phyloP scores from a whole-genome alignment of 129 eudicot genomes.

The Scalesia atractyloides region DNA sequence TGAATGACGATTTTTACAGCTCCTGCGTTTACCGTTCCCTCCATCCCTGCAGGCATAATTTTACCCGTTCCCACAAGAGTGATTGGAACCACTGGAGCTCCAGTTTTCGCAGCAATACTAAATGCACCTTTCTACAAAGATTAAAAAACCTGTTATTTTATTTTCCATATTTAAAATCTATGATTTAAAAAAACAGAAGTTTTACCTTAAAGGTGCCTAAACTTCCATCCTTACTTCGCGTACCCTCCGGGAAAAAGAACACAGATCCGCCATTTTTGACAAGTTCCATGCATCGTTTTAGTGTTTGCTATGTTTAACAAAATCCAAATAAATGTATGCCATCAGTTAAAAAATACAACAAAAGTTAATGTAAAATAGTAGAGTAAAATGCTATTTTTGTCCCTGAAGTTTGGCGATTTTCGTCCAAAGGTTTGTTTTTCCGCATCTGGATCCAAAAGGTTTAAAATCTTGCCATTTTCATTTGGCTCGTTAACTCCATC shows the following conservation, averaged over 20 bases:
- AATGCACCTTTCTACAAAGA: constrained; percentile 89
- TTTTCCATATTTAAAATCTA: background rate
- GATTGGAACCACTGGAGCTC: constrained; percentile 84
- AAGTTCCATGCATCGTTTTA: constrained; percentile 80
- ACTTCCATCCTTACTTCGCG: constrained; percentile 79
- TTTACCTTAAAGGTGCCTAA: constrained; percentile 89
- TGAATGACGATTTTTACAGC: constrained; percentile 75
- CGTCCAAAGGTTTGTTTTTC: too few species aligned
- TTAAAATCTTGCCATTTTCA: too few species aligned
- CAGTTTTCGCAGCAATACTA: constrained; percentile 83
- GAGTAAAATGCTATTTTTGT: too few species aligned
- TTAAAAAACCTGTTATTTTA: background rate
- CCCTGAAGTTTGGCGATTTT: too few species aligned
- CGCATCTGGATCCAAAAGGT: too few species aligned
- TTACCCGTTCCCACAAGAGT: constrained; percentile 84
- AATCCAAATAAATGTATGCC: constrained; percentile 11
- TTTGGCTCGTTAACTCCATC: too few species aligned
- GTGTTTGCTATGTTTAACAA: constrained; percentile 58
- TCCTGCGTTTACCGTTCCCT: constrained; percentile 61
- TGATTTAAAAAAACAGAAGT: background rate
- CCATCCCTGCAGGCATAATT: constrained; percentile 90
- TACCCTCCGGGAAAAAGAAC: constrained; percentile 93
- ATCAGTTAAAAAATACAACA: background rate
- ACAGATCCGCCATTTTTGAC: constrained; percentile 89
- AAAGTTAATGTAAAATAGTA: background rate